These are phyloP conservation scores for Fusarium hainanense DNA, from an alignment of 2,329 filamentous ascomycete species.

Conservation along the genomic window DNA sequence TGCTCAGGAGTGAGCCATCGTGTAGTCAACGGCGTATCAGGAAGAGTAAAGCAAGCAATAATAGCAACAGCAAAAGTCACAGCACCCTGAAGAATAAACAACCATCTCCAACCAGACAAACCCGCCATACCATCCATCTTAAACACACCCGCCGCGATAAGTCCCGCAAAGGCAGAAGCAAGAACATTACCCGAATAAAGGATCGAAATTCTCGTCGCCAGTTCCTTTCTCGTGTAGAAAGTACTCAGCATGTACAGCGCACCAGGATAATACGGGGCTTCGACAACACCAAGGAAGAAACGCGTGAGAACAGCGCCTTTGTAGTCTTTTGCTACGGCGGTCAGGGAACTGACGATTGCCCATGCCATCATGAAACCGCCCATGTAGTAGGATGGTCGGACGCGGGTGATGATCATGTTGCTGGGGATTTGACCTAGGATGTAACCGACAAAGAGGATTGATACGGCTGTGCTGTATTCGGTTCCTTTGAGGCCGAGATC, in stretches of 20 bases:
- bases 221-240: slow-evolving; percentile 65
- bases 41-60: slow-evolving; percentile 50
- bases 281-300: slow-evolving; percentile 56
- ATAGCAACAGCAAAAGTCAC: slow-evolving; percentile 46
- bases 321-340: slow-evolving; percentile 55
- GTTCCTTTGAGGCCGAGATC: slow-evolving; percentile 60
- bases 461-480: slow-evolving; percentile 51
- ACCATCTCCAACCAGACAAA: slow-evolving; percentile 49
- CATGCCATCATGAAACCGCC: slow-evolving; percentile 51
- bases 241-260: slow-evolving; percentile 58
- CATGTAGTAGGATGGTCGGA: slow-evolving; percentile 59
- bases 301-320: slow-evolving; percentile 55
- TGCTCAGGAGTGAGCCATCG: slow-evolving; percentile 52
- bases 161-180: slow-evolving; percentile 55
- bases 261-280: slow-evolving; percentile 55
- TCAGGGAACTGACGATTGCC: slow-evolving; percentile 56
- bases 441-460: slow-evolving; percentile 54
- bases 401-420: slow-evolving; percentile 56
- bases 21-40: slow-evolving; percentile 55
- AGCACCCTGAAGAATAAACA: slow-evolving; percentile 48
- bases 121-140: slow-evolving; percentile 45
- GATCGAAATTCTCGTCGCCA: slow-evolving; percentile 57
- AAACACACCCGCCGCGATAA: slow-evolving; percentile 59
- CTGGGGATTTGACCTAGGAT: slow-evolving; percentile 51
- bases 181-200: slow-evolving; percentile 57